phyloP scores from a whole-genome alignment of 2,329 filamentous ascomycete species.

The Alternaria ethzedia region DNA sequence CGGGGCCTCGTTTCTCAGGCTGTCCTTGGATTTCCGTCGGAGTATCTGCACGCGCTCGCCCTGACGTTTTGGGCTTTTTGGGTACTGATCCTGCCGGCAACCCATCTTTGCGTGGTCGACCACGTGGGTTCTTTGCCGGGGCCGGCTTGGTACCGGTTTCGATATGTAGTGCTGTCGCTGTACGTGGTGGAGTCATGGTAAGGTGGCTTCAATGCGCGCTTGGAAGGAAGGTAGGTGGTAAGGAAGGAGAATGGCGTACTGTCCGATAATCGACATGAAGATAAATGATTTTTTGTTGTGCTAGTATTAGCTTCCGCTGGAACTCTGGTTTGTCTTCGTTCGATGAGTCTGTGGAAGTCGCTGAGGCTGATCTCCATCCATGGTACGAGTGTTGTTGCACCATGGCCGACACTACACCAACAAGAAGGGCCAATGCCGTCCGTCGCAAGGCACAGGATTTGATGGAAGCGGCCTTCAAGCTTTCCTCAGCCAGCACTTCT shows the following conservation, averaged over 20 bases:
- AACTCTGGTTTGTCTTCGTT: background rate
- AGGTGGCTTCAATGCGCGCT: background rate
- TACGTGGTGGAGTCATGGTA: background rate
- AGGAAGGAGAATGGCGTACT: background rate
- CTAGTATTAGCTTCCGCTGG: background rate
- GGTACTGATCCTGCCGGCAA: background rate
- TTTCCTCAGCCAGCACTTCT: too few relatives aligned
- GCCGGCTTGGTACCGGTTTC: background rate
- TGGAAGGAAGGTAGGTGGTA: background rate
- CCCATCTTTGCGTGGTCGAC: background rate
- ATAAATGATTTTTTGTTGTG: background rate
- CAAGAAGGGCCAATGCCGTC: background rate
- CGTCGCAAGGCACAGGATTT: too few relatives aligned
- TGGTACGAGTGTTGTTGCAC: background rate
- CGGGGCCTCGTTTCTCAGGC: background rate
- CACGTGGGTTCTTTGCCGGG: background rate
- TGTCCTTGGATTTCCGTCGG: background rate
- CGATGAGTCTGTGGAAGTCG: background rate
- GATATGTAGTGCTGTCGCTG: background rate
- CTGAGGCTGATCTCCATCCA: background rate
- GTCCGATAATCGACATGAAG: background rate
- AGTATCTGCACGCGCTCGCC: background rate
- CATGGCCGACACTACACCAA: background rate
- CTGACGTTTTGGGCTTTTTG: background rate
- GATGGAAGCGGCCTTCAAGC: rapidly evolving